Percentiles rank a stretch among this genome's conserved stretches.
Conservation (phyloP, 2,329 filamentous ascomycete genomes). For the Ophiostoma perfectum region DNA sequence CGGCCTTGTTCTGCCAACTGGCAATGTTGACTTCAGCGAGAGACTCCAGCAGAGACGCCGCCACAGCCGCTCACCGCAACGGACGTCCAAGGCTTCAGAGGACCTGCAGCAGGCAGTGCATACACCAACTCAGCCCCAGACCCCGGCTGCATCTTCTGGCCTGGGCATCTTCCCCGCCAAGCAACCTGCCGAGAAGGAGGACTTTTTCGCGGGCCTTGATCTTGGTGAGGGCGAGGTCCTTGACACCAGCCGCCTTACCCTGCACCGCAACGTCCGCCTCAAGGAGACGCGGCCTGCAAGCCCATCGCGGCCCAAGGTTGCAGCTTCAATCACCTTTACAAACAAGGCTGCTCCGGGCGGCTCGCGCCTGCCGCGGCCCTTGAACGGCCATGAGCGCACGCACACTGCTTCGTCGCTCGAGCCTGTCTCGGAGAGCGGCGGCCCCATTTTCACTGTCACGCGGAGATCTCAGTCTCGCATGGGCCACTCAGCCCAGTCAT, state of each 20-base stretch:
- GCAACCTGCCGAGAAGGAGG: slow-evolving; percentile 54
- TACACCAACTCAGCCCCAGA: slow-evolving; percentile 13
- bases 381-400: slow-evolving; percentile 59
- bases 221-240: slow-evolving; percentile 79
- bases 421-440: slow-evolving; percentile 85
- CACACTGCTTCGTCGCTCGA: slow-evolving; percentile 72
- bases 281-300: slow-evolving; percentile 66
- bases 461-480: slow-evolving; percentile 62
- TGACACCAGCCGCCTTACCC: slow-evolving; percentile 69
- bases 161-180: slow-evolving; percentile 22
- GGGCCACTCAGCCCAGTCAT: slow-evolving; percentile 64
- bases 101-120: slow-evolving; percentile 26
- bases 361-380: slow-evolving; percentile 76
- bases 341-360: slow-evolving; percentile 44
- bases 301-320: slow-evolving; percentile 64
- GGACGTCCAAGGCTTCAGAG: slow-evolving; percentile 27
- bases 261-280: slow-evolving; percentile 88
- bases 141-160: slow-evolving; percentile 13
- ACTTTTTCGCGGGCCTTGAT: slow-evolving; percentile 82
- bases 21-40: slow-evolving; percentile 76
- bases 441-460: slow-evolving; percentile 54
- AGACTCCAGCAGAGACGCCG: slow-evolving; percentile 65
- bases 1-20: slow-evolving; percentile 77
- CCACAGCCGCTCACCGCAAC: slow-evolving; percentile 52
- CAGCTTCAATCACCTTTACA: slow-evolving; percentile 86